Conservation (phyloP, 1,284 basidiomycete species). For the Hymenochaete sp. region DNA sequence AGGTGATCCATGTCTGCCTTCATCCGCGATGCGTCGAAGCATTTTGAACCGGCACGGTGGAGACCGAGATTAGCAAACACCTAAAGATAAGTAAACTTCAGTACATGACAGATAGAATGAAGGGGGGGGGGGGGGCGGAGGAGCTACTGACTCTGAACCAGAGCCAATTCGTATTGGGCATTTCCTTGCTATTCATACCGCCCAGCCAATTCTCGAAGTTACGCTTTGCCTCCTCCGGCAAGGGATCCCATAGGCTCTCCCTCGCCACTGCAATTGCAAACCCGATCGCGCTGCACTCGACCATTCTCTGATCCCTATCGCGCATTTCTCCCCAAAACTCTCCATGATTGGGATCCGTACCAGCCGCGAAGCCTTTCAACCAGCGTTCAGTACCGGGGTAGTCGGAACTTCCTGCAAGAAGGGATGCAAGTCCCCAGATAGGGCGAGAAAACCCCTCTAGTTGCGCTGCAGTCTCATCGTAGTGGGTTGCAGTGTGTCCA, state of each 20-base stretch:
- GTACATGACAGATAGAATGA: background rate
- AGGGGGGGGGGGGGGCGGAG: background rate
- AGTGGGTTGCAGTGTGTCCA: slow-evolving; percentile 68
- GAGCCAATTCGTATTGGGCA: slow-evolving; percentile 72
- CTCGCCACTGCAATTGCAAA: slow-evolving; percentile 61
- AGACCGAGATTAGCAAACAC: slow-evolving; percentile 73
- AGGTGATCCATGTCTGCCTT: slow-evolving; percentile 68
- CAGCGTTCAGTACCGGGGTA: slow-evolving; percentile 52
- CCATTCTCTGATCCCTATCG: slow-evolving; percentile 75
- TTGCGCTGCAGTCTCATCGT: slow-evolving; percentile 64
- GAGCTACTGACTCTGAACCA: slow-evolving; percentile 57
- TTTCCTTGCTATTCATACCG: slow-evolving; percentile 68
- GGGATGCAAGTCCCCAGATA: slow-evolving; percentile 64
- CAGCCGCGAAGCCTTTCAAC: slow-evolving; percentile 56
- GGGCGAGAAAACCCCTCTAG: slow-evolving; percentile 72
- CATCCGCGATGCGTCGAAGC: slow-evolving; percentile 54
- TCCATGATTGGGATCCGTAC: slow-evolving; percentile 51
- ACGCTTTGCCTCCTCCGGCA: slow-evolving; percentile 43
- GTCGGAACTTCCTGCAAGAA: slow-evolving; percentile 49
- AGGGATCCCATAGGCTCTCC: slow-evolving; percentile 56
- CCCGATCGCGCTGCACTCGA: slow-evolving; percentile 72
- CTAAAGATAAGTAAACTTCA: slow-evolving; percentile 25
- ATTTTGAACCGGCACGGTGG: slow-evolving; percentile 49
- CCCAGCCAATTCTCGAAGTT: slow-evolving; percentile 62
- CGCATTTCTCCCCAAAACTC: slow-evolving; percentile 74